Percentiles rank a stretch among this genome's conserved stretches.
These are phyloP conservation scores for Mycena albidolilacea DNA, from an alignment of 768 basidiomycete species.

Conservation along the genomic window DNA sequence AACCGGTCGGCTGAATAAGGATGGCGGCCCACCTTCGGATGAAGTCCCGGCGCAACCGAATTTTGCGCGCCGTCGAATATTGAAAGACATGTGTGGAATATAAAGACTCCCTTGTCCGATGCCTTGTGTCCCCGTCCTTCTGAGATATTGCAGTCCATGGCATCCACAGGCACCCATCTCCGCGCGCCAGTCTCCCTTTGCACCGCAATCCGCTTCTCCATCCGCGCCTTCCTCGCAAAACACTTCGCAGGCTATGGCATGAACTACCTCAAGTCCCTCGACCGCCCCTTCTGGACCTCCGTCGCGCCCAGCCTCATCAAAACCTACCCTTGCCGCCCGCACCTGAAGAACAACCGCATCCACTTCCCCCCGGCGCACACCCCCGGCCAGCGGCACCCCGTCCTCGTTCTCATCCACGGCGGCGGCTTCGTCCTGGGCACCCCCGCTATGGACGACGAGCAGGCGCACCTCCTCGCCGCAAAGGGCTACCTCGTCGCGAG, in stretches of 20 bases:
- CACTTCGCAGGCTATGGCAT: not conserved
- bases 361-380: not conserved
- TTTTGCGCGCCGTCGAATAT: too few species aligned
- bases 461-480: not conserved
- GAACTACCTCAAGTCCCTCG: not conserved
- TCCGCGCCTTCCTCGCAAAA: not conserved
- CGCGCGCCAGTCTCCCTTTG: not conserved
- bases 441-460: not conserved
- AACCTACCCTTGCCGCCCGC: not conserved
- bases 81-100: too few species aligned
- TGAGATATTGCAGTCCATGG: too few species aligned
- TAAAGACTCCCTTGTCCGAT: too few species aligned
- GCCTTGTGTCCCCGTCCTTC: too few species aligned
- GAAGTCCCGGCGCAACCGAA: too few species aligned
- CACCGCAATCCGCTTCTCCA: not conserved
- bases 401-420: slow-evolving; percentile 8
- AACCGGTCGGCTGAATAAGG: too few species aligned
- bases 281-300: not conserved
- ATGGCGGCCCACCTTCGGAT: too few species aligned
- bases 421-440: slow-evolving; percentile 7
- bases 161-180: not conserved
- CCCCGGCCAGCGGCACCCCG: slow-evolving; percentile 1
- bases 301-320: not conserved
- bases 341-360: not conserved
- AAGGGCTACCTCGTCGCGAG: not conserved